These are phyloP conservation scores for Globisporangium cederbergense DNA, from an alignment of 352 stramenopile genomes.

Conservation along the genomic window DNA sequence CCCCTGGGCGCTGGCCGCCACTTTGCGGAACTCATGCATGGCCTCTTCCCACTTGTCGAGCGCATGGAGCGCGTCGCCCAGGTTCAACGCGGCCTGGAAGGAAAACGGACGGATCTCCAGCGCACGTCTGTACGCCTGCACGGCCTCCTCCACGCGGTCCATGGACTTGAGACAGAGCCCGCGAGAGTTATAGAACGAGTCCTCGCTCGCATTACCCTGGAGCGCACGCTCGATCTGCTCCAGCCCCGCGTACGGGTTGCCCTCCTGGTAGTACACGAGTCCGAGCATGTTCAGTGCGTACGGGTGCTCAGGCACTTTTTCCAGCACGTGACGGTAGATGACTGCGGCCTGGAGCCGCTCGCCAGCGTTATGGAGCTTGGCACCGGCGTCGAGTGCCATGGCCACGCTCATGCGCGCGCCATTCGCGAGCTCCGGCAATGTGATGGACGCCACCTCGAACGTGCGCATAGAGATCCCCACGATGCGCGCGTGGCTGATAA, in stretches of 20 bases:
- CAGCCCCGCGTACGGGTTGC: conserved; percentile 25
- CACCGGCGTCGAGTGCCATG: conserved; percentile 38
- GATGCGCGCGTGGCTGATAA: conserved; percentile 46
- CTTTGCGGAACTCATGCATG: conserved; percentile 46
- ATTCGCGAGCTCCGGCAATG: conserved; percentile 16
- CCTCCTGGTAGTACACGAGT: conserved; percentile 43
- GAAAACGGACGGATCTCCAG: conserved; percentile 48
- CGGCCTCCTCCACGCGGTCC: conserved; percentile 35
- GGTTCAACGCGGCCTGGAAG: conserved; percentile 41
- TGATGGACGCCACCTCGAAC: conserved; percentile 56
- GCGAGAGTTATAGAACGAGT: conserved; percentile 51
- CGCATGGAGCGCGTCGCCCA: conserved; percentile 44
- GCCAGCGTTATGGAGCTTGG: conserved; percentile 31
- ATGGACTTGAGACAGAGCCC: conserved; percentile 47
- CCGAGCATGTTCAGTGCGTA: conserved; percentile 51
- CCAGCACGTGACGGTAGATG: conserved; percentile 57
- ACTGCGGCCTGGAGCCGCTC: conserved; percentile 25
- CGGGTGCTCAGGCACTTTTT: conserved; percentile 41
- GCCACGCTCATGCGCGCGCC: conserved; percentile 35
- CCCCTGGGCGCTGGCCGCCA: conserved; percentile 21
- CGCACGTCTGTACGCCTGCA: conserved; percentile 42
- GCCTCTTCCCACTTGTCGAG: conserved; percentile 55
- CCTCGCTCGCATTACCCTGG: conserved; percentile 36
- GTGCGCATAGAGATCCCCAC: conserved; percentile 59
- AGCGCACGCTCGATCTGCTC: conserved; percentile 41